Conservation (phyloP, 2,329 filamentous ascomycete genomes). For the Colletotrichum agaves region DNA sequence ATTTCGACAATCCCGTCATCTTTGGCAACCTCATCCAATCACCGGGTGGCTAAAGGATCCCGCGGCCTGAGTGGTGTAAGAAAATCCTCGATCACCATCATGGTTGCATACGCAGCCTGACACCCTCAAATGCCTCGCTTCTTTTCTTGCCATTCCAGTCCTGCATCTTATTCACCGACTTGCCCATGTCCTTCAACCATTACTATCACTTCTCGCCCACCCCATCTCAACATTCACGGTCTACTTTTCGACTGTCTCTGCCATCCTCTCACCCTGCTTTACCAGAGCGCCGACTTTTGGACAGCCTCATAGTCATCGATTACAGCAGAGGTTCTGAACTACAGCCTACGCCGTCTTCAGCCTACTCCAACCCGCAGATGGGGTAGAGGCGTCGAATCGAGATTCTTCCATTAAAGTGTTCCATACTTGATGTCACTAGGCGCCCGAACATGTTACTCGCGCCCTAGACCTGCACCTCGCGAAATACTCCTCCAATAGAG, state of each 20-base stretch:
- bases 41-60: constrained; percentile 12
- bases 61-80: constrained; percentile 7
- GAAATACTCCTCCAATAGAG: constrained; percentile 1
- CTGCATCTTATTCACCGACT: background rate
- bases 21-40: constrained; percentile 29
- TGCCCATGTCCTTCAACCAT: background rate
- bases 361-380: background rate
- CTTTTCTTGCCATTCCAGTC: background rate
- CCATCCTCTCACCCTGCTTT: background rate
- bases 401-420: constrained; percentile 9
- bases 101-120: background rate
- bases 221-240: background rate
- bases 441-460: background rate
- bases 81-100: constrained; percentile 12
- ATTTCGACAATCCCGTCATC: constrained; percentile 33
- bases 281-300: background rate
- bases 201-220: background rate
- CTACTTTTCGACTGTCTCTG: constrained; percentile 15
- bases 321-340: background rate
- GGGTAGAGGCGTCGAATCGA: constrained; percentile 17
- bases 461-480: constrained; percentile 9
- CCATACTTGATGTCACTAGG: background rate
- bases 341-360: background rate
- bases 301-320: constrained; percentile 5
- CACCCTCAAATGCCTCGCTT: constrained; percentile 8